A percentile compares a stretch with the other conserved stretches of the same genome.
Conservation (phyloP, 305 asterid genomes). For the Caryopteris hybrid region DNA sequence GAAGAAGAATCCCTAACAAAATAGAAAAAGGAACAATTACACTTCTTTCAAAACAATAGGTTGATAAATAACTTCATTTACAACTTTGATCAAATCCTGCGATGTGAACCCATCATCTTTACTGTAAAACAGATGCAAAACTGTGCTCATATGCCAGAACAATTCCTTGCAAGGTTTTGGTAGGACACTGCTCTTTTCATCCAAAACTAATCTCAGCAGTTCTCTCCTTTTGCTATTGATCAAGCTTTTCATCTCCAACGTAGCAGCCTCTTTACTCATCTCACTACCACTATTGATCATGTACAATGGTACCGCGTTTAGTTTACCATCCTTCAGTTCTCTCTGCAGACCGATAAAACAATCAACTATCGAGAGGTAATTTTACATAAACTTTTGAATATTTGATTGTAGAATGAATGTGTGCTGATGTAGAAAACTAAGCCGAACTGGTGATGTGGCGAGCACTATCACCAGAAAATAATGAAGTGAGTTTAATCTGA, state of each 20-base stretch:
- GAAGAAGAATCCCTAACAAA: too few species aligned
- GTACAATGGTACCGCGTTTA: conserved; percentile 54
- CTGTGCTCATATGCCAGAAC: conserved; percentile 77
- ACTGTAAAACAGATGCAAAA: conserved; percentile 56
- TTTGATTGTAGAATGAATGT: not conserved
- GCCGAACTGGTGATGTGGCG: too few species aligned
- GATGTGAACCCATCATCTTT: conserved; percentile 82
- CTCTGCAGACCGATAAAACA: conserved; percentile 42
- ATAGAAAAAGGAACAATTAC: too few species aligned
- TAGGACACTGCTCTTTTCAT: conserved; percentile 38
- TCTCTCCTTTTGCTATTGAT: conserved; percentile 49
- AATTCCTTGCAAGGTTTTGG: conserved; percentile 79
- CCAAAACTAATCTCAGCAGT: conserved; percentile 54
- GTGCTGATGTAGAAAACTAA: too few species aligned
- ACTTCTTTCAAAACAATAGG: conserved; percentile 34
- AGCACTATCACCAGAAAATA: too few species aligned
- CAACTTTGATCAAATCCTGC: conserved; percentile 44
- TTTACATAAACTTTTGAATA: not conserved
- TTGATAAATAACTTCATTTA: conserved; percentile 44
- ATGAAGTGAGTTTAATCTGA: too few species aligned
- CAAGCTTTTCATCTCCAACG: conserved; percentile 37
- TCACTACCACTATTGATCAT: conserved; percentile 35
- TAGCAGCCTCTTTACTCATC: conserved; percentile 41
- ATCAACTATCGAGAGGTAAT: not conserved
- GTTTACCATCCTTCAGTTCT: conserved; percentile 65